These are phyloP conservation scores for Macadamia integrifolia DNA, from an alignment of 164 flowering plant genomes.

Conservation along the genomic window DNA sequence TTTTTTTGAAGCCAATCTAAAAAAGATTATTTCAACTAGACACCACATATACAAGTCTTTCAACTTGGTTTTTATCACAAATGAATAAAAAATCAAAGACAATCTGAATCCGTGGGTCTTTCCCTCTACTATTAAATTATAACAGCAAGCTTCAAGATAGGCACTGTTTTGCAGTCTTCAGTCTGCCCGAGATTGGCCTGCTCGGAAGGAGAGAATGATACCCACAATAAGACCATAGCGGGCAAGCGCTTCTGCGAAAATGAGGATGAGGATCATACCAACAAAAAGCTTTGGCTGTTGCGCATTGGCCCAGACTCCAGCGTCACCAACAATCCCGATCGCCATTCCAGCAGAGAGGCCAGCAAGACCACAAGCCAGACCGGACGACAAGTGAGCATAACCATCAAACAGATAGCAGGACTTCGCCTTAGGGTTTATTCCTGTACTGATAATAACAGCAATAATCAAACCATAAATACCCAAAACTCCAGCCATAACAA, in stretches of 20 bases:
- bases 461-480: constrained; percentile 40
- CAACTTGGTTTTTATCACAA: too few relatives aligned
- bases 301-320: constrained; percentile 45
- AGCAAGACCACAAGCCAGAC: constrained; percentile 56
- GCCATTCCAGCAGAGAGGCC: constrained; percentile 60
- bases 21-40: neutral
- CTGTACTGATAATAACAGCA: constrained; percentile 30
- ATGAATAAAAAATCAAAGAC: neutral
- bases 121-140: neutral
- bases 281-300: constrained; percentile 60
- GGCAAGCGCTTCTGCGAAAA: too few relatives aligned
- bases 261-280: constrained; percentile 22
- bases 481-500: constrained; percentile 59
- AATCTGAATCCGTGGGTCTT: neutral
- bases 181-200: constrained; percentile 53
- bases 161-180: constrained; percentile 5
- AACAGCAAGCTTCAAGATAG: neutral
- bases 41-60: neutral
- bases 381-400: constrained; percentile 38
- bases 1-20: too few relatives aligned
- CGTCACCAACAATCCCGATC: constrained; percentile 41
- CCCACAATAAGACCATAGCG: too few relatives aligned
- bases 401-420: constrained; percentile 26
- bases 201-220: neutral
- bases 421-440: constrained; percentile 37